Percentiles rank a stretch among this genome's conserved stretches.
These are phyloP conservation scores for Blepharisma japonicum DNA, from an alignment of 73 alveolate genomes.

Conservation along the genomic window DNA sequence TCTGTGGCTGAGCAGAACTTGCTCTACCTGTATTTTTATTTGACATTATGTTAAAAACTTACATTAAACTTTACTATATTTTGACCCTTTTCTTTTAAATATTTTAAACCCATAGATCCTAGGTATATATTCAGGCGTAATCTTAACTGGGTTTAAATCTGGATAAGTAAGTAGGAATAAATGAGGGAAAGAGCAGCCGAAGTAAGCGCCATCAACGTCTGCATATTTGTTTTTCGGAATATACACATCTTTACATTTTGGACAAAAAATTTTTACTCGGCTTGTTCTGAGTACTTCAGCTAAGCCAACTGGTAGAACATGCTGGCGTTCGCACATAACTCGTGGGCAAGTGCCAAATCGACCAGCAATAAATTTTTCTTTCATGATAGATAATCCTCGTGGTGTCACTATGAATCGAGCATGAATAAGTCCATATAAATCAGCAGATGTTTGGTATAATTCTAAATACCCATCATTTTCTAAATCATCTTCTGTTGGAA, in stretches of 20 bases:
- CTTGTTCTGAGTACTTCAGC: slow-evolving; percentile 91
- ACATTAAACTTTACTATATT: background rate
- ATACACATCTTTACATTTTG: slow-evolving; percentile 95
- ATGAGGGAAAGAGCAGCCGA: slow-evolving; percentile 91
- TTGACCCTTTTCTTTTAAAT: background rate
- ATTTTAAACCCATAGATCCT: slow-evolving; percentile 25
- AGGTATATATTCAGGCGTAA: background rate
- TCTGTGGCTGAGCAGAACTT: no score
- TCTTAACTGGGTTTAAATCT: background rate
- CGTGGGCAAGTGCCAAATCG: slow-evolving; percentile 90
- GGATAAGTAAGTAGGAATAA: slow-evolving; percentile 48
- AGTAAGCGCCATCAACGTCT: slow-evolving; percentile 92
- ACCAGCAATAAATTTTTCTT: slow-evolving; percentile 62
- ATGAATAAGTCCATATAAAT: slow-evolving; percentile 85
- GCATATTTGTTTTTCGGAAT: slow-evolving; percentile 84
- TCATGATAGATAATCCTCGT: slow-evolving; percentile 71
- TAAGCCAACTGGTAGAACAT: slow-evolving; percentile 92
- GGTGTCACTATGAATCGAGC: slow-evolving; percentile 76
- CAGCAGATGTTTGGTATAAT: slow-evolving; percentile 79
- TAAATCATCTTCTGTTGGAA: slow-evolving; percentile 81
- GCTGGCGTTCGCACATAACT: slow-evolving; percentile 84
- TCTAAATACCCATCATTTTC: slow-evolving; percentile 86
- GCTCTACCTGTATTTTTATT: no score
- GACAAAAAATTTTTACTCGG: slow-evolving; percentile 96
- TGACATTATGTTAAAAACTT: no score